Evolutionary conservation across 129 eudicot genomes (phyloP), one percentile per base, ranked within the genome.

Genomic region (Sambucus nigra): DNA sequence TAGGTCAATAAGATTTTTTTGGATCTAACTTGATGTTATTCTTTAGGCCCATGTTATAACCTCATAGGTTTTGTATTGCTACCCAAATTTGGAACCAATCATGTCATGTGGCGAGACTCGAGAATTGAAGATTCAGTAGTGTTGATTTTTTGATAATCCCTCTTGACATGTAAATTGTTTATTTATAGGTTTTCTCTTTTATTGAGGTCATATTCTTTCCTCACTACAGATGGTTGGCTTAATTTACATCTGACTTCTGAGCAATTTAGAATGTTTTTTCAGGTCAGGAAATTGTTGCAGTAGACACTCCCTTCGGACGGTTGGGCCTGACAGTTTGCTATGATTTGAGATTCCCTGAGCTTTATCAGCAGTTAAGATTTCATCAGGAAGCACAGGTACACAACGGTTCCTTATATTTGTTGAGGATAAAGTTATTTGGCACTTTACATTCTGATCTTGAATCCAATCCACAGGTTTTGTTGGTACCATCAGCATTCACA

Each of bases 251-350:
- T 59, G 21, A 59, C 49, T 53, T 27, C 46, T 28, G 24, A 65
- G 41, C 41, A 15, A 56, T 57, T 60, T 19, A 33, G 66, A 67
- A 44, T 62, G 26, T 20, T 64, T 73, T 50, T 78, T 25, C 57
- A 87, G 94, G 98, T 25, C 72, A 79, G 56, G 95, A 89, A 44
- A 63, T 84, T 54, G 89, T 85, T 55, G 81, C 88, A 0, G 77
- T 70, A 19, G 95, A 89, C 59, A 84, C 88, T 63, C 98, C 98
- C 39, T 55, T 76, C 56, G 98, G 98, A 15, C 88, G 88, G 60
- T 66, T 89, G 76, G 98, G 98, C 28, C 69, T 89, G 32, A 89
- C 98, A 7, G 86, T 89, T 64, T 89, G 95, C 76, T 89, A 89
- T 63, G 98, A 89, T 74, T 76, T 89, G 72, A 76, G 98, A 75